Evolutionary conservation across 495 filamentous ascomycete genomes (phyloP), one percentile per base, ranked within the genome.

Genomic region (Penicillium cataractarum): DNA sequence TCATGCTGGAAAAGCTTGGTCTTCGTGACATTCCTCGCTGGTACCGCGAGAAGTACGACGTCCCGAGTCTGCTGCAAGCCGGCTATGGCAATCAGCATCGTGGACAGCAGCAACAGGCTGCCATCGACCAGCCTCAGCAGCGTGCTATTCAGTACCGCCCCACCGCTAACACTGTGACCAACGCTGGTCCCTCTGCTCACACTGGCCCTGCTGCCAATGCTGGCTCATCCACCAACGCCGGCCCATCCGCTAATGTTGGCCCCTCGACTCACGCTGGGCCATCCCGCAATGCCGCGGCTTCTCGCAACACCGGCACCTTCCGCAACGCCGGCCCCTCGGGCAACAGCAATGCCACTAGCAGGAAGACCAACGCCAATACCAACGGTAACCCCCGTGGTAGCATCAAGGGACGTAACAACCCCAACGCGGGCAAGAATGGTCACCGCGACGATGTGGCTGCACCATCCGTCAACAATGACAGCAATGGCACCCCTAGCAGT

Each of bases 1-100:
- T 72, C 0, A 88, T 83, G 52, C 81, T 93, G 63, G 75, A 82
- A 42, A 73, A 76, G 33, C 80, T 94, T 12, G 92, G 92, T 3
- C 78, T 89, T 35, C 72, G 75, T 10, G 73, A 77, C 37, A 78
- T 84, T 35, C 86, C 87, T 31, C 68, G 71, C 12, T 90, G 86
- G 87, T 87, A 79, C 63, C 74, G 76, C 49, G 82, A 86, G 33
- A 76, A 79, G 71, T 66, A 73, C 59, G 60, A 61, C 10, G 59
- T 84, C 0, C 27, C 70, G 0, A 79, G 76, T 54, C 58, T 78
- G 1, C n/a, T 72, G 4, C 60, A 61, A 19, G 62, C 55, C 21
- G 65, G 5, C 52, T 27, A 51, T 21, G 32, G 67, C 49, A 52
- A 52, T 26, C 57, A 65, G 29, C 44, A 42, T n/a, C 68, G 65